Evolutionary conservation across 192 early-diverging fungal species (phyloP).

Genomic region (Lunasporangiospora selenospora): DNA sequence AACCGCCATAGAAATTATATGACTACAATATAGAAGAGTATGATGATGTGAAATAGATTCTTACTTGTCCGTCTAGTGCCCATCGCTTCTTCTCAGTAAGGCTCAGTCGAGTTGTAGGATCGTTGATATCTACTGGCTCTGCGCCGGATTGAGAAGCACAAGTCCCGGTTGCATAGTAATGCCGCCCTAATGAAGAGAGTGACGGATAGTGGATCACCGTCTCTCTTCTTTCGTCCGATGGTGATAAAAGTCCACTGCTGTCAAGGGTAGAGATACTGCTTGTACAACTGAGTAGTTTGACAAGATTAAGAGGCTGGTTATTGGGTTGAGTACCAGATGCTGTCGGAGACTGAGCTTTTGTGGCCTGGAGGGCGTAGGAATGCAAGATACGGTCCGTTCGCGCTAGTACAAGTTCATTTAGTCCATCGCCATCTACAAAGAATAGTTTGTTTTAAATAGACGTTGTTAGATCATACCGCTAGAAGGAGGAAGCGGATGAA

Average conservation of each 20-base stretch:
- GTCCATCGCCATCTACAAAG: conserved; percentile 55
- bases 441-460: too few species aligned
- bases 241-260: conserved; percentile 39
- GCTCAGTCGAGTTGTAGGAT: conserved; percentile 1
- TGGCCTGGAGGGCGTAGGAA: conserved; percentile 48
- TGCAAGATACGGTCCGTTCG: conserved; percentile 65
- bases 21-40: not conserved
- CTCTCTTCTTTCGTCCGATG: conserved; percentile 28
- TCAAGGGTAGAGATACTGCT: conserved; percentile 40
- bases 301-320: conserved; percentile 20
- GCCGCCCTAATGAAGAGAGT: conserved; percentile 9
- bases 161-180: not conserved
- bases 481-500: too few species aligned
- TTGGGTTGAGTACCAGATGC: conserved; percentile 1
- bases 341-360: conserved; percentile 10
- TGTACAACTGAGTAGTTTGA: conserved; percentile 28
- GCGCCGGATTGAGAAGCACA: conserved; percentile 1
- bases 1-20: conserved; percentile 4
- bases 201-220: conserved; percentile 33
- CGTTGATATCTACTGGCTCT: not conserved
- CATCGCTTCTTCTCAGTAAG: conserved; percentile 58
- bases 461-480: too few species aligned
- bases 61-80: conserved; percentile 63
- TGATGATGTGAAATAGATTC: not conserved
- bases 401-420: conserved; percentile 62